Evolutionary conservation across 2,329 filamentous ascomycete species (phyloP).

Genomic region (Ceratocystis variospora): DNA sequence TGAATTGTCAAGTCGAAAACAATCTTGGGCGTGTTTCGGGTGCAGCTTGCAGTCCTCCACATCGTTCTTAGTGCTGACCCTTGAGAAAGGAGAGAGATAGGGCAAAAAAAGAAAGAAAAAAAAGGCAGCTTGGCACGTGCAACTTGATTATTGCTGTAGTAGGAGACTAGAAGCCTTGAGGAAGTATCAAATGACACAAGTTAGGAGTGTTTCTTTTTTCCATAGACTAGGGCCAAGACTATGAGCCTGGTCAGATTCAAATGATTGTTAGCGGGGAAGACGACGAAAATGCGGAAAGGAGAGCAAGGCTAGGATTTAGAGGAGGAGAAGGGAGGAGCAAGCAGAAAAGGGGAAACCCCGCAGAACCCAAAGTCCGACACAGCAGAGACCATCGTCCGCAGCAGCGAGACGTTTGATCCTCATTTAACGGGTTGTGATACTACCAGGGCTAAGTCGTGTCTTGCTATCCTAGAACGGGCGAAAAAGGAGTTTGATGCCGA

Average conservation of each 20-base stretch:
- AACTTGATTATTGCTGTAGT: background rate
- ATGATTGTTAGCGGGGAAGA: background rate
- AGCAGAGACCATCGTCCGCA: background rate
- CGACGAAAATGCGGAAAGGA: background rate
- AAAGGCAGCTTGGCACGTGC: background rate
- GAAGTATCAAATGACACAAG: background rate
- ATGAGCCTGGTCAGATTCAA: background rate
- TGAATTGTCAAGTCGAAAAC: background rate
- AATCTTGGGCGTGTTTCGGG: background rate
- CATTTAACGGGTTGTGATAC: constrained; percentile 5
- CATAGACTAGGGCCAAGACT: background rate
- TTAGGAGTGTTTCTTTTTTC: background rate
- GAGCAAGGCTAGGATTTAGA: background rate
- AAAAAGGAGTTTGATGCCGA: constrained; percentile 5
- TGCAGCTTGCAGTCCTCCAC: background rate
- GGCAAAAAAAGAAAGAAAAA: background rate
- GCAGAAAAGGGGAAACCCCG: background rate
- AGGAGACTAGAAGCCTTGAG: background rate
- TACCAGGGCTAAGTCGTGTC: background rate
- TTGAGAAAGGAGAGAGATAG: background rate
- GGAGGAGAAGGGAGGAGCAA: background rate
- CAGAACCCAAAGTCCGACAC: background rate
- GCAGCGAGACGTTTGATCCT: constrained; percentile 8
- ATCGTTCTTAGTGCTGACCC: background rate
- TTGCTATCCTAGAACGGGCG: background rate